phyloP scores from a whole-genome alignment of 2,329 filamentous ascomycete genomes.

The Ophiostoma quercus region DNA sequence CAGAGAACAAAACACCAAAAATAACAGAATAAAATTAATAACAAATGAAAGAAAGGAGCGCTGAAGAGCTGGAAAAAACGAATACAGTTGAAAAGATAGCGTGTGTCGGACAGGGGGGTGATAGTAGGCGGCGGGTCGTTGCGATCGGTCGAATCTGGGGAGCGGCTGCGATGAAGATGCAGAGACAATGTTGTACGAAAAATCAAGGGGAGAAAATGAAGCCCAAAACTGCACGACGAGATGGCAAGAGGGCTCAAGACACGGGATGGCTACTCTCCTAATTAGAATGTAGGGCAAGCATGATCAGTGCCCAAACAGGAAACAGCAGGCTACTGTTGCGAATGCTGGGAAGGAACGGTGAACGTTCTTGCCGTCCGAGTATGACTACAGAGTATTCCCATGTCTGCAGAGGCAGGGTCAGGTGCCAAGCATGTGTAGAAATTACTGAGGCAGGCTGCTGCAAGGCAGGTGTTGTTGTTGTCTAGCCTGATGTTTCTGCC shows the following conservation, averaged over 20 bases:
- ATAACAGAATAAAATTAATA: conserved; percentile 1
- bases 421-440: conserved; percentile 1
- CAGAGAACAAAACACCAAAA: not conserved
- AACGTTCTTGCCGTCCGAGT: conserved; percentile 1
- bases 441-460: not conserved
- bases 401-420: not conserved
- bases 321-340: not conserved
- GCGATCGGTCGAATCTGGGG: conserved; percentile 19
- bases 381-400: not conserved
- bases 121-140: conserved; percentile 6
- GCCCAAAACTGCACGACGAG: conserved; percentile 11
- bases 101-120: conserved; percentile 18
- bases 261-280: conserved; percentile 1
- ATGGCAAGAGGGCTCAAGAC: conserved; percentile 7
- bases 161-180: conserved; percentile 13
- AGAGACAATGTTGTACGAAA: conserved; percentile 12
- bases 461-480: conserved; percentile 20
- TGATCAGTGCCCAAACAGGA: conserved; percentile 7
- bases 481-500: conserved; percentile 14
- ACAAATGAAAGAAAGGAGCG: not conserved
- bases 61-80: conserved; percentile 11
- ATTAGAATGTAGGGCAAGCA: conserved; percentile 3
- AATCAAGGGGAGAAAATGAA: conserved; percentile 12
- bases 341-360: conserved; percentile 3
- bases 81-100: conserved; percentile 15